These are phyloP conservation scores for Metschnikowia cerradonensis DNA, from an alignment of 805 yeast species.

Conservation along the genomic window DNA sequence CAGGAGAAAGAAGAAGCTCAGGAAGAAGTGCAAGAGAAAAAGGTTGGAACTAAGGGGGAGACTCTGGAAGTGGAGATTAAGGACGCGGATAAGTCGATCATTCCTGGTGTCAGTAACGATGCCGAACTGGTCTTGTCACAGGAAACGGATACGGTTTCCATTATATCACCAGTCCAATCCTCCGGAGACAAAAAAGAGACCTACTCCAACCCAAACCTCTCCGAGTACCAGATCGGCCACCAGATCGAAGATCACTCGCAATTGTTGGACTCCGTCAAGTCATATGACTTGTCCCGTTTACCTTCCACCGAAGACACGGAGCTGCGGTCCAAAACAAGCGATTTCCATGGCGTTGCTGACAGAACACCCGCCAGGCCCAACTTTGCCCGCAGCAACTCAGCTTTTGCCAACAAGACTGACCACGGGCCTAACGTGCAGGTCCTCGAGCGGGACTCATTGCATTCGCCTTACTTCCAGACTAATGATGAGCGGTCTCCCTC, in stretches of 20 bases:
- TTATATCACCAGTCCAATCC: slow-evolving; percentile 5
- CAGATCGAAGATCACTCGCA: slow-evolving; percentile 36
- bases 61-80: too few relatives aligned
- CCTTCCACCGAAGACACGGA: slow-evolving; percentile 18
- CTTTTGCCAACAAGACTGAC: slow-evolving; percentile 9
- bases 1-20: too few relatives aligned
- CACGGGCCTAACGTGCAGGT: slow-evolving; percentile 13
- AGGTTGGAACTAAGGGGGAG: too few relatives aligned
- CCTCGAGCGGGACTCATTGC: slow-evolving; percentile 16
- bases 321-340: slow-evolving; percentile 14
- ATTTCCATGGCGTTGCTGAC: slow-evolving; percentile 8
- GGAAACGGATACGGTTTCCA: slow-evolving; percentile 2
- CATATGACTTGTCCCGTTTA: slow-evolving; percentile 30
- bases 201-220: slow-evolving; percentile 42
- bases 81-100: too few relatives aligned
- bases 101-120: too few relatives aligned
- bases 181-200: slow-evolving; percentile 8
- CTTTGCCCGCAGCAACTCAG: slow-evolving; percentile 11
- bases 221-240: slow-evolving; percentile 41
- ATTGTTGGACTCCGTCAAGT: slow-evolving; percentile 32
- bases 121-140: too few relatives aligned
- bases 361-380: slow-evolving; percentile 6
- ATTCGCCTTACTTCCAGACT: slow-evolving; percentile 17
- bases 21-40: too few relatives aligned
- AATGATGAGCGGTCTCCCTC: slow-evolving; percentile 15